Percentiles rank a stretch among this genome's conserved stretches.
These are phyloP conservation scores for Pythium insidiosum DNA, from an alignment of 352 stramenopile genomes.

Conservation along the genomic window DNA sequence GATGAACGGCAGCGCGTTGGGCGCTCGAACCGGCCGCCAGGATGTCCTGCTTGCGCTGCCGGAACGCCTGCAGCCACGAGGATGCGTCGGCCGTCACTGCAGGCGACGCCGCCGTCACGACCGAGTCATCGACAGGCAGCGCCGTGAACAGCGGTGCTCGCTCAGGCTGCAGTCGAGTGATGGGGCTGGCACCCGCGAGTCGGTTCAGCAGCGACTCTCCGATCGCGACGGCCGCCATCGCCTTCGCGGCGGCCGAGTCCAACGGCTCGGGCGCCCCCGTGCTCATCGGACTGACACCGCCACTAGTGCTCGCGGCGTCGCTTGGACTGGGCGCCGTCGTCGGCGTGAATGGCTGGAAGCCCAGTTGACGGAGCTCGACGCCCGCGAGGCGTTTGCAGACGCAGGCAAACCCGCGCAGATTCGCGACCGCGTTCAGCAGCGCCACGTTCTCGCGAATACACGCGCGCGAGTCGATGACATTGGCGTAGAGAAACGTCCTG, in stretches of 20 bases:
- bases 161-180: neutral
- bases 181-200: conserved; percentile 5
- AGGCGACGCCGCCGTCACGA: conserved; percentile 4
- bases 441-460: conserved; percentile 54
- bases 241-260: conserved; percentile 18
- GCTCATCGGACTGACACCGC: neutral
- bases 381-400: conserved; percentile 41
- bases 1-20: too few species aligned
- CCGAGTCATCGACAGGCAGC: too few species aligned
- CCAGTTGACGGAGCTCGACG: conserved; percentile 37
- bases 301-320: conserved; percentile 2
- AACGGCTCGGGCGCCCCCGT: neutral
- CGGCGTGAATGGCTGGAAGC: conserved; percentile 25
- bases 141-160: neutral
- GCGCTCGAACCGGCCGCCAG: too few species aligned
- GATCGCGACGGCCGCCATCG: conserved; percentile 17
- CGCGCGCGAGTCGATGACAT: conserved; percentile 60
- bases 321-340: conserved; percentile 5
- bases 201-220: conserved; percentile 26
- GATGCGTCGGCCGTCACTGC: conserved; percentile 32
- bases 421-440: conserved; percentile 54
- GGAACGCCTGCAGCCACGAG: conserved; percentile 55
- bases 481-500: conserved; percentile 54
- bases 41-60: conserved; percentile 60
- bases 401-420: conserved; percentile 46